Evolutionary conservation across 1,139 yeast species (phyloP), one percentile per base, ranked within the genome.

Genomic region (Scheffersomyces lignicola): DNA sequence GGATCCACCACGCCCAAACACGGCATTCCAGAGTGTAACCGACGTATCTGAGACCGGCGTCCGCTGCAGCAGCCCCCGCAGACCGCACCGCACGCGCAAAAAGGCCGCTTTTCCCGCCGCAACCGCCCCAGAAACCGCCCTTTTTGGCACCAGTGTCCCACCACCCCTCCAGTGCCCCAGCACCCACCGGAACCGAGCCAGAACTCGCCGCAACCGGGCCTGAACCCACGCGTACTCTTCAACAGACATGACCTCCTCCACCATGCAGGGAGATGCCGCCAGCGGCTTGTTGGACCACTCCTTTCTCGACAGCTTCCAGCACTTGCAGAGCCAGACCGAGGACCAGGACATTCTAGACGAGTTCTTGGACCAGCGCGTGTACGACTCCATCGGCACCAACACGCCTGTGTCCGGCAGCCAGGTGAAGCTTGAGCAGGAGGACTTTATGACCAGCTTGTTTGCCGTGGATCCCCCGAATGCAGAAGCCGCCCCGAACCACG

Each of bases 341-440:
- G 68, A 64, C 35, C 70, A 65, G 30, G 74, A 69, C 40, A 65
- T 69, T 25, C 52, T 78, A 34, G 80, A 76, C 45, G 83, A 78
- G 52, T 77, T 78, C 45, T 59, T 78, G 35, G 83, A 78, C 51
- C 76, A 73, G 47, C 58, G 82, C 37, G 72, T 76, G 2, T 76
- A 74, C 43, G 80, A 73, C 20, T 56, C 63, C 13, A 43, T 61
- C 32, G 60, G 59, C 8, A 48, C 52, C 14, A 56, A 49, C 36
- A 54, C 62, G 3, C 64, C 64, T 3, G 51, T 41, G 11, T 25
- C 38, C 7, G 20, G 17, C 4, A 27, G 23, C 27, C 16, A 31
- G 7, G 37, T 40, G 35, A 48, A 50, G 33, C 22, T 36, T 23
- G 58, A 52, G 36, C 40, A 38, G 7, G 32, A 33, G 14, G 52